Evolutionary conservation across 495 filamentous ascomycete species (phyloP).

Genomic region (Rostrohypoxylon terebratum): DNA sequence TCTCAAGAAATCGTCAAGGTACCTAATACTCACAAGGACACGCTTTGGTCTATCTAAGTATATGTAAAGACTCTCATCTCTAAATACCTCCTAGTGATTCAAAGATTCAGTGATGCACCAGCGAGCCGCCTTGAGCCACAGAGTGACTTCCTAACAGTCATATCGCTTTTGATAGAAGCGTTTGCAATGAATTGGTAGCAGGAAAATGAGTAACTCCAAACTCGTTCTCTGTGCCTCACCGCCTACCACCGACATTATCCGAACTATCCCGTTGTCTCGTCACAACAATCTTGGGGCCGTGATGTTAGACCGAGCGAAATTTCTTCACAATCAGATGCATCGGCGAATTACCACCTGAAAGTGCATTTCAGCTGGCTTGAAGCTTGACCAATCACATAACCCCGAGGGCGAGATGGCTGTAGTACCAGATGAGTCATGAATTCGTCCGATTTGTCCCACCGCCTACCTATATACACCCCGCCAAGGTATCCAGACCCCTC

Average conservation of each 20-base stretch:
- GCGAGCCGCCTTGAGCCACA: not conserved
- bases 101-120: not conserved
- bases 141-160: not conserved
- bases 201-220: not conserved
- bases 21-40: not conserved
- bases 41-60: not conserved
- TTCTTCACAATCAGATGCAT: not conserved
- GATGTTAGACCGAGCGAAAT: conserved; percentile 1
- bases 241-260: not conserved
- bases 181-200: not conserved
- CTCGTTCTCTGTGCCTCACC: not conserved
- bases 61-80: too few relatives aligned
- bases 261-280: not conserved
- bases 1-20: not conserved
- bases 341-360: not conserved
- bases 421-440: not conserved
- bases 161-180: too few relatives aligned
- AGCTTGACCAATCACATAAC: not conserved
- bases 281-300: not conserved
- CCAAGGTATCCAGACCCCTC: not conserved
- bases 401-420: not conserved
- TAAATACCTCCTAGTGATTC: not conserved
- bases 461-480: conserved; percentile 3
- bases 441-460: not conserved
- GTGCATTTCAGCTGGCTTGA: not conserved